Base-by-base conservation (phyloP, 495 filamentous ascomycete species). In the Neurospora sp. region DNA sequence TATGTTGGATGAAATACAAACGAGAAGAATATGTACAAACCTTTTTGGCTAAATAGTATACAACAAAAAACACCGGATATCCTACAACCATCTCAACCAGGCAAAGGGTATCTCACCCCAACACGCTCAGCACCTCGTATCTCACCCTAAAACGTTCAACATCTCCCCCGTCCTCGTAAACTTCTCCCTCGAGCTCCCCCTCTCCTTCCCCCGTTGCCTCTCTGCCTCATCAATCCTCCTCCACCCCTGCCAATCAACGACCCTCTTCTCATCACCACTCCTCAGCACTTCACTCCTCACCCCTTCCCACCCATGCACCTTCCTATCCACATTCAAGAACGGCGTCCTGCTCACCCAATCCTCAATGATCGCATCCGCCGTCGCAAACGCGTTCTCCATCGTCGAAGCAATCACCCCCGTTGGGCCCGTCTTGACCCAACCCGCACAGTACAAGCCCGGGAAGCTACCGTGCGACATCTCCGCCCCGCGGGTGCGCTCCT, bases 381-480 rank as follows among this genome's bases (percentile, higher is more conserved):
- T 97, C 20, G 87, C 86, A 77, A 98, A 98, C 1, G 94, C 96
- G 81, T 98, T 96, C 70, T 90, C 89, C 95, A 99, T 97, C 0
- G 96, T 99, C 38, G 90, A 93, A 10, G 96, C 95, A 79, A 99
- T 98, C 4, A 98, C 95, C 7, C 96, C 96, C 6, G 94, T 97
- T 0, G 96, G 96, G 1, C 96, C 96, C 53, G 93, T 86, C 82
- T 98, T 98, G 27, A 97, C 94, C 96, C 96, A 99, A 4, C 96
- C 96, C 27, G 94, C 93, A 75, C 93, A 95, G 81, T 99, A 99
- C 20, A 97, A 77, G 1, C 96, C 96, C 2, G 92, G 91, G 1
- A 97, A 81, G 42, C 38, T 17, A 17, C 38, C 84, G 81, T 77
- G 65, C 3, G 22, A 31, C 74, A 75, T 72, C n/a, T 72, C 70